These are phyloP conservation scores for Linnemannia hyalina DNA, from an alignment of 192 early-diverging fungal genomes.

Conservation along the genomic window DNA sequence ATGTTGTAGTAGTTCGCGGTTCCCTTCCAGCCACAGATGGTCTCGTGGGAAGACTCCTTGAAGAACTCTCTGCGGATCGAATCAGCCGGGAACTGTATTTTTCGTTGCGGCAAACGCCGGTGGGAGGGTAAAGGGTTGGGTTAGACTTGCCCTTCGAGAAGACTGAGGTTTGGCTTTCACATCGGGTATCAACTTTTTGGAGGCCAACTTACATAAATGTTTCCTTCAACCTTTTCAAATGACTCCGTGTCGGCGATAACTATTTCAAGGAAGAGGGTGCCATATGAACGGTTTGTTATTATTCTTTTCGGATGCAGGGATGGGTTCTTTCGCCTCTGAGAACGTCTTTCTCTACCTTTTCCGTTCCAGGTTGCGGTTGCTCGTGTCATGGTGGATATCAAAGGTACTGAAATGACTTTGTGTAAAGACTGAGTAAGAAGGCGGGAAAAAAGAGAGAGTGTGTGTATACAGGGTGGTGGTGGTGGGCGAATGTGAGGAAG, in stretches of 20 bases:
- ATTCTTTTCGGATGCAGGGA: too few relatives aligned
- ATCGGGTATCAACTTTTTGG: background rate
- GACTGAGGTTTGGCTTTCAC: background rate
- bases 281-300: background rate
- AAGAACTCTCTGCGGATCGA: slow-evolving; percentile 12
- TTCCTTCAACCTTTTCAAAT: slow-evolving; percentile 22
- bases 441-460: background rate
- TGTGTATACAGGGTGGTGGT: background rate
- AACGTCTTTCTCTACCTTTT: background rate
- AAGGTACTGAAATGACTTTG: background rate
- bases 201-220: slow-evolving; percentile 10
- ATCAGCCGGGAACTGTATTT: slow-evolving; percentile 9
- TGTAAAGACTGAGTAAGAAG: background rate
- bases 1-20: slow-evolving; percentile 13
- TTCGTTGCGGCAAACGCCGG: background rate
- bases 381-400: background rate
- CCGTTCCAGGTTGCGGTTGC: slow-evolving; percentile 10
- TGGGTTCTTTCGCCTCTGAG: background rate
- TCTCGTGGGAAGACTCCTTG: slow-evolving; percentile 14
- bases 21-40: slow-evolving; percentile 21
- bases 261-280: background rate
- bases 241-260: slow-evolving; percentile 17
- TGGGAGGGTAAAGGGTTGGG: background rate
- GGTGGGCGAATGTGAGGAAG: too few relatives aligned
- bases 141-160: background rate